phyloP scores from a whole-genome alignment of 2,329 filamentous ascomycete species.

The Didymella arachidicola region DNA sequence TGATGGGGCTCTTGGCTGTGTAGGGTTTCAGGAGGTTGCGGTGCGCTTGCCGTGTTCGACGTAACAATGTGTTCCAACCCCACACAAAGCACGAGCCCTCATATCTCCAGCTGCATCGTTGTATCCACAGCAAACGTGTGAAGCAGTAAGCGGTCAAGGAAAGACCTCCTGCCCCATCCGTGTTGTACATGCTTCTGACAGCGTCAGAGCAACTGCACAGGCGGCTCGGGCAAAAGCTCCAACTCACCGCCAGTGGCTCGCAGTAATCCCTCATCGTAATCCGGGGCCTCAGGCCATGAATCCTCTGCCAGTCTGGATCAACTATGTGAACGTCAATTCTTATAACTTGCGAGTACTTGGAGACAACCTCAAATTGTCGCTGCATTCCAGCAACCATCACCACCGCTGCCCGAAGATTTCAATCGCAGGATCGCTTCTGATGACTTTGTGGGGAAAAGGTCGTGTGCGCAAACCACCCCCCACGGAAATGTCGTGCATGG shows the following conservation, averaged over 20 bases:
- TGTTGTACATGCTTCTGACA: constrained; percentile 31
- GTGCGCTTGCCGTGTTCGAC: constrained; percentile 4
- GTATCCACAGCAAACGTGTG: constrained; percentile 24
- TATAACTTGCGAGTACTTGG: background rate
- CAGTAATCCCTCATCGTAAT: background rate
- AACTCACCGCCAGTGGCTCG: constrained; percentile 1
- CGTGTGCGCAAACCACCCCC: constrained; percentile 9
- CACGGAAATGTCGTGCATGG: constrained; percentile 16
- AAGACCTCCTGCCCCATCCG: constrained; percentile 39
- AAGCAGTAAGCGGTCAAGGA: constrained; percentile 19
- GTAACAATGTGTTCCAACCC: constrained; percentile 14
- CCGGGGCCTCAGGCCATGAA: background rate
- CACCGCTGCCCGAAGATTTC: background rate
- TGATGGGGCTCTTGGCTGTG: constrained; percentile 31
- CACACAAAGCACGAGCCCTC: constrained; percentile 22
- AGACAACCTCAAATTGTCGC: background rate
- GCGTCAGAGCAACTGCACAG: background rate
- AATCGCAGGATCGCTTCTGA: background rate
- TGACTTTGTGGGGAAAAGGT: constrained; percentile 16
- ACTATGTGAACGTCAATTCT: background rate
- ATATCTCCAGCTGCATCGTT: constrained; percentile 5
- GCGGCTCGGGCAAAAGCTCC: background rate
- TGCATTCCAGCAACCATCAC: background rate
- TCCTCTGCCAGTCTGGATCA: background rate
- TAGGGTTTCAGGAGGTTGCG: constrained; percentile 11